A percentile compares a stretch with the other conserved stretches of the same genome.
Evolutionary conservation across 805 yeast genomes (phyloP).

Genomic region (Danielia oregonensis): DNA sequence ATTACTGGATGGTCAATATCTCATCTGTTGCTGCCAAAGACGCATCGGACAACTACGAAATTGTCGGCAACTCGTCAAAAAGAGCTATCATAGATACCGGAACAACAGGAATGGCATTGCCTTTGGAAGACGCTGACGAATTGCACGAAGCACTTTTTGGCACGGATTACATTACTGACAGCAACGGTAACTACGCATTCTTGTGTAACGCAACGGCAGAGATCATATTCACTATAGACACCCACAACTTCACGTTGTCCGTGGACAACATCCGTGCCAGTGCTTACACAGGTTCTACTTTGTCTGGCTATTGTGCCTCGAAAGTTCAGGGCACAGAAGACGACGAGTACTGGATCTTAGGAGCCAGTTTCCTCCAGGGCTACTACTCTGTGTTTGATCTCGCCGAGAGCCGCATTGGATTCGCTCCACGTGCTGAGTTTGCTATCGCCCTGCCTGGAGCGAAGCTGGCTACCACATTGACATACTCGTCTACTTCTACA

Average conservation of each 20-base stretch:
- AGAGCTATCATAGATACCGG: conserved; percentile 61
- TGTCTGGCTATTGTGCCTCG: conserved; percentile 56
- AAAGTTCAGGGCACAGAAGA: conserved; percentile 56
- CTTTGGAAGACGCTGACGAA: conserved; percentile 49
- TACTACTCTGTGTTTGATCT: conserved; percentile 58
- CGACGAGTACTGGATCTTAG: conserved; percentile 51
- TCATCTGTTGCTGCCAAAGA: conserved; percentile 30
- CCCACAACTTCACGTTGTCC: conserved; percentile 41
- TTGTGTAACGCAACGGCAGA: conserved; percentile 47
- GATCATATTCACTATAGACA: conserved; percentile 41
- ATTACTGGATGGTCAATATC: conserved; percentile 52
- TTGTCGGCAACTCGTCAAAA: conserved; percentile 23
- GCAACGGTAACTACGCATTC: conserved; percentile 55
- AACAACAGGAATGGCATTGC: conserved; percentile 57
- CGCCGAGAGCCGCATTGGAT: conserved; percentile 46
- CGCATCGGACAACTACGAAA: conserved; percentile 9
- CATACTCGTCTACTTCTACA: no score
- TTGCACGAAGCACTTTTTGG: conserved; percentile 48
- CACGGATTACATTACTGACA: conserved; percentile 48
- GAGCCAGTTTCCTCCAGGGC: conserved; percentile 55
- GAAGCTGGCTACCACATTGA: no score
- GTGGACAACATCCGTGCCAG: conserved; percentile 48
- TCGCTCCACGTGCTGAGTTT: conserved; percentile 26
- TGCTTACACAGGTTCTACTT: conserved; percentile 32
- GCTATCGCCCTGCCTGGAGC: no score